Evolutionary conservation across 2,329 filamentous ascomycete species (phyloP).

Genomic region (Kalaharituber pfeilii): DNA sequence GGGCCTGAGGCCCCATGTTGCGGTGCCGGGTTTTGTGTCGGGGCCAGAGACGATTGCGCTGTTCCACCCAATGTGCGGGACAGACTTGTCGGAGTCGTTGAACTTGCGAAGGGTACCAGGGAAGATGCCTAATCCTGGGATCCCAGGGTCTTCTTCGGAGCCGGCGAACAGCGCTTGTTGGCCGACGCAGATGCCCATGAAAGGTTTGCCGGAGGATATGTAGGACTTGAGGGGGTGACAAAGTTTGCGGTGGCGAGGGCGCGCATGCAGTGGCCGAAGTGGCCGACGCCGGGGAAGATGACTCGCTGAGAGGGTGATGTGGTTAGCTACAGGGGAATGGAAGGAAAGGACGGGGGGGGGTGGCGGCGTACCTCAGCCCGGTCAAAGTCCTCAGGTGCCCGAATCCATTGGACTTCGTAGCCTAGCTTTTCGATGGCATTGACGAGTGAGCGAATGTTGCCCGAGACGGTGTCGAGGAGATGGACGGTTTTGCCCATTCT

Average conservation of each 20-base stretch:
- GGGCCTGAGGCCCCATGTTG: constrained; percentile 53
- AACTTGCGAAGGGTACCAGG: constrained; percentile 57
- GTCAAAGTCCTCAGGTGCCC: constrained; percentile 62
- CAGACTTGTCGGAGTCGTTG: constrained; percentile 59
- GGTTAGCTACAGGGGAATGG: neutral
- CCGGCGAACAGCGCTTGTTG: constrained; percentile 77
- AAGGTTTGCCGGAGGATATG: constrained; percentile 81
- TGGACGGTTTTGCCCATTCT: constrained; percentile 35
- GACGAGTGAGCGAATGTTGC: constrained; percentile 86
- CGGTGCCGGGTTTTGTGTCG: constrained; percentile 57
- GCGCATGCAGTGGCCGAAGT: constrained; percentile 88
- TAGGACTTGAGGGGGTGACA: constrained; percentile 66
- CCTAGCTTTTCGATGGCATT: constrained; percentile 96
- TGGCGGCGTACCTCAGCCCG: constrained; percentile 64
- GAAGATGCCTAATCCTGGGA: constrained; percentile 60
- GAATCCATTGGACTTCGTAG: constrained; percentile 84
- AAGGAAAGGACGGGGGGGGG: neutral
- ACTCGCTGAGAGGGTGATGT: constrained; percentile 30
- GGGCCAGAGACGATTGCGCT: constrained; percentile 67
- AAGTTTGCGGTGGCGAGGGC: constrained; percentile 72
- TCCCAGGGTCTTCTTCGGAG: constrained; percentile 57
- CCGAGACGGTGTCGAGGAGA: constrained; percentile 38
- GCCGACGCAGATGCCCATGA: constrained; percentile 95
- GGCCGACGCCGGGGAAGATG: constrained; percentile 88
- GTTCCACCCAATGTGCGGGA: constrained; percentile 99